Evolutionary conservation across 2,329 filamentous ascomycete genomes (phyloP), one percentile per base, ranked within the genome.

Genomic region (Capronia epimyces): DNA sequence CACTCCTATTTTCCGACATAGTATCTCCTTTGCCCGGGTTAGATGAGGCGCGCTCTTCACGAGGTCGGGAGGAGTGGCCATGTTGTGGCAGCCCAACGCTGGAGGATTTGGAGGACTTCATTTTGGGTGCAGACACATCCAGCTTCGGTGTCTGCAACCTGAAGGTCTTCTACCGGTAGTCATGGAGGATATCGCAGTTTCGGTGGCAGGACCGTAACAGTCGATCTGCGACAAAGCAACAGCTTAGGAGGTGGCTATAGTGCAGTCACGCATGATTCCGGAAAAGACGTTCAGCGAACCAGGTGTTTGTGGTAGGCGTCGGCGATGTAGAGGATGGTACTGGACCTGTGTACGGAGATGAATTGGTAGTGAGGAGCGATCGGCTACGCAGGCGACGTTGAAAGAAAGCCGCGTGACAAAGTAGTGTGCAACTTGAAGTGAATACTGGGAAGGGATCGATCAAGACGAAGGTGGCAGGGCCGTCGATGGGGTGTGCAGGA

Each of bases 91-190:
- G 44, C 32, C 55, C 52, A 34, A 18, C 29, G 24, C 46, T 49
- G 7, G 50, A 24, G n/a, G 51, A 44, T 42, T 57, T 61, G 42
- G 55, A 41, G 25, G 57, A 43, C 40, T 58, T 58, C 57, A 59
- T 61, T 31, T 20, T 49, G 48, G 46, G 36, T 42, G 53, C 55
- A 54, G 50, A 55, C 55, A 55, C 47, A 40, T 43, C 45, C 48
- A 49, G 50, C 21, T 36, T 43, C 48, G 47, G 50, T 52, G 53
- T 56, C 57, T 53, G 52, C 56, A 53, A 56, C 51, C 49, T 57
- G 32, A 40, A 29, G 8, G 21, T 16, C 27, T 21, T 50, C 31
- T 34, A 24, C 42, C 20, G 41, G 43, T 39, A 55, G 44, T 50
- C 53, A 55, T 55, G 53, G 53, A 52, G 39, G 39, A 10, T 10